These are phyloP conservation scores for Prototheca wickerhamii DNA, from an alignment of 163 green algal genomes.

Conservation along the genomic window DNA sequence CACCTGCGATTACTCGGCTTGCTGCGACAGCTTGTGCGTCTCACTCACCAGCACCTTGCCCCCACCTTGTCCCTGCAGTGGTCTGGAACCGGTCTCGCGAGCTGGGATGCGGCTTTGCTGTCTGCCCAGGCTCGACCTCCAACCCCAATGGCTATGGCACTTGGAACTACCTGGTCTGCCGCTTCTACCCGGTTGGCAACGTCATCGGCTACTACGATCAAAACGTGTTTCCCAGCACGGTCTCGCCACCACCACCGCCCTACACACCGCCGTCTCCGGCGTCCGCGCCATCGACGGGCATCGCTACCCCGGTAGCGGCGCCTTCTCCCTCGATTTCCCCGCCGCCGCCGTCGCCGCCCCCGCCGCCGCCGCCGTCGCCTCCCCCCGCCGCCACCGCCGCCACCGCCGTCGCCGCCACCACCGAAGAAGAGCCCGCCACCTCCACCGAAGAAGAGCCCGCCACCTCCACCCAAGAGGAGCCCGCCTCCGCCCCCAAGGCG, in stretches of 20 bases:
- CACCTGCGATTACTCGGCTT: too few species aligned
- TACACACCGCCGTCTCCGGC: background rate
- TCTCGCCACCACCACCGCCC: background rate
- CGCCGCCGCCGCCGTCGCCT: too few species aligned
- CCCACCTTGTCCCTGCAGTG: background rate
- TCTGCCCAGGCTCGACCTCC: background rate
- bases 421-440: background rate
- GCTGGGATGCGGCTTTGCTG: background rate
- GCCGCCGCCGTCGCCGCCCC: too few species aligned
- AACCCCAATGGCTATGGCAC: background rate
- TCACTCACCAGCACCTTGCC: background rate
- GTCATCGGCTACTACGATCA: background rate
- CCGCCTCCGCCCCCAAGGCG: too few species aligned
- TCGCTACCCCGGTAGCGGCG: too few species aligned
- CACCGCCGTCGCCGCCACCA: background rate
- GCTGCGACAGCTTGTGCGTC: background rate
- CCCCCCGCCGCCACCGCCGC: too few species aligned
- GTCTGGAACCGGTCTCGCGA: background rate
- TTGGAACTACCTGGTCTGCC: slow-evolving; percentile 1
- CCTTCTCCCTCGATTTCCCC: background rate
- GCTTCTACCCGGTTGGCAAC: background rate
- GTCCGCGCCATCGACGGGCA: too few species aligned
- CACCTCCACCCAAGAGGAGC: background rate
- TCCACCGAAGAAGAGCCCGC: background rate
- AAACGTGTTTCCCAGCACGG: background rate